These are phyloP conservation scores for Graphilbum fragrans DNA, from an alignment of 2,329 filamentous ascomycete species.

Conservation along the genomic window DNA sequence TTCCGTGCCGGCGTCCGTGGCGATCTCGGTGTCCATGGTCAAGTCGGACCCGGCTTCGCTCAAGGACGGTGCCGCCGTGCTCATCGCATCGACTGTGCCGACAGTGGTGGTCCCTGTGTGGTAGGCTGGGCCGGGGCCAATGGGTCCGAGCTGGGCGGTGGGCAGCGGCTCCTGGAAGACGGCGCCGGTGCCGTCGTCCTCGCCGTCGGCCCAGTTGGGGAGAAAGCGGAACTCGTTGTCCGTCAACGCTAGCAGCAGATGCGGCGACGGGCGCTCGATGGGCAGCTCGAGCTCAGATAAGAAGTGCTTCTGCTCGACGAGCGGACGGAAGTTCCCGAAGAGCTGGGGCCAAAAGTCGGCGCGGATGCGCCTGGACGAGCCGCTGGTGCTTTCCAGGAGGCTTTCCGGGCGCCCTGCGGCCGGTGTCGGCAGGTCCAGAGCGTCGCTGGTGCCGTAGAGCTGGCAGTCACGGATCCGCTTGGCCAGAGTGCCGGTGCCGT, in stretches of 20 bases:
- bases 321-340: too few species aligned
- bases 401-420: too few species aligned
- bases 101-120: slow-evolving; percentile 28
- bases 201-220: slow-evolving; percentile 51
- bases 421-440: too few species aligned
- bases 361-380: background rate
- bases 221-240: slow-evolving; percentile 49
- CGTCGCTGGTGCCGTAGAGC: too few species aligned
- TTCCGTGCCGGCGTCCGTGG: background rate
- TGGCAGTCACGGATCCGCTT: too few species aligned
- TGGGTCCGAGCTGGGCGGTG: slow-evolving; percentile 29
- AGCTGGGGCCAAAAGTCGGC: background rate
- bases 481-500: too few species aligned
- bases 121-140: slow-evolving; percentile 32
- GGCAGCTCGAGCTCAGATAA: slow-evolving; percentile 11
- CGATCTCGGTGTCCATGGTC: background rate
- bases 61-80: slow-evolving; percentile 1
- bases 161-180: slow-evolving; percentile 32
- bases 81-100: slow-evolving; percentile 10
- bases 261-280: slow-evolving; percentile 17
- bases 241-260: slow-evolving; percentile 38
- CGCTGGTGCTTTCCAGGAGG: background rate
- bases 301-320: background rate
- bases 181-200: slow-evolving; percentile 37
- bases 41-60: background rate